A percentile compares a stretch with the other conserved stretches of the same genome.
These are phyloP conservation scores for Jackrogersella multiformis DNA, from an alignment of 495 filamentous ascomycete species.

Conservation along the genomic window DNA sequence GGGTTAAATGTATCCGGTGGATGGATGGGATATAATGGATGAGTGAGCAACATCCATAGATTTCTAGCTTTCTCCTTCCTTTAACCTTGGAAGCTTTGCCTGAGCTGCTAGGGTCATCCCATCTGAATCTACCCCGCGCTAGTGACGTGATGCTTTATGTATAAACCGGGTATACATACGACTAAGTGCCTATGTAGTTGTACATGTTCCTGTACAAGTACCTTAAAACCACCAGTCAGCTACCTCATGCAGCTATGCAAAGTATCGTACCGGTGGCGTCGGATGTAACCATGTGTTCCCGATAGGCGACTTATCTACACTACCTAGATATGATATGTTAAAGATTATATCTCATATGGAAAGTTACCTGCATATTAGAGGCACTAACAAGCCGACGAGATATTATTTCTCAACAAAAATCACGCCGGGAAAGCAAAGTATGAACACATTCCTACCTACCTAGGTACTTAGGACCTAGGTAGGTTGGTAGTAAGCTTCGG, in stretches of 20 bases:
- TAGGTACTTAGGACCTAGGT: too few species aligned
- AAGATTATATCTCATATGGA: too few species aligned
- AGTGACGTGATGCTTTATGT: conserved; percentile 43
- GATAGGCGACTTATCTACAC: not conserved
- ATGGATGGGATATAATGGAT: too few species aligned
- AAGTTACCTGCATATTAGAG: too few species aligned
- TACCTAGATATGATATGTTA: too few species aligned
- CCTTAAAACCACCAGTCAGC: too few species aligned
- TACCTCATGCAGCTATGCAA: too few species aligned
- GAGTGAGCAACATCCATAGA: conserved; percentile 39
- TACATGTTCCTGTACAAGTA: not conserved
- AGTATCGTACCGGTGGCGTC: conserved; percentile 13
- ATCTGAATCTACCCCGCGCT: conserved; percentile 35
- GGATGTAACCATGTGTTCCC: conserved; percentile 6
- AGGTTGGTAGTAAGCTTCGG: conserved; percentile 27
- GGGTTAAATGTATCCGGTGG: conserved; percentile 1
- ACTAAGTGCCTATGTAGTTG: too few species aligned
- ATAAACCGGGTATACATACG: not conserved
- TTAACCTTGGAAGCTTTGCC: not conserved
- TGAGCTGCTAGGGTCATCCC: not conserved
- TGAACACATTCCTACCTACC: not conserved
- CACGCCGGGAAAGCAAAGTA: too few species aligned
- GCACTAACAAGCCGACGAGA: not conserved
- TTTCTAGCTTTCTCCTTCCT: conserved; percentile 15
- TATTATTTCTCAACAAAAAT: not conserved